These are phyloP conservation scores for Cryptosporidium bovis DNA, from an alignment of 169 alveolate species.

Conservation along the genomic window DNA sequence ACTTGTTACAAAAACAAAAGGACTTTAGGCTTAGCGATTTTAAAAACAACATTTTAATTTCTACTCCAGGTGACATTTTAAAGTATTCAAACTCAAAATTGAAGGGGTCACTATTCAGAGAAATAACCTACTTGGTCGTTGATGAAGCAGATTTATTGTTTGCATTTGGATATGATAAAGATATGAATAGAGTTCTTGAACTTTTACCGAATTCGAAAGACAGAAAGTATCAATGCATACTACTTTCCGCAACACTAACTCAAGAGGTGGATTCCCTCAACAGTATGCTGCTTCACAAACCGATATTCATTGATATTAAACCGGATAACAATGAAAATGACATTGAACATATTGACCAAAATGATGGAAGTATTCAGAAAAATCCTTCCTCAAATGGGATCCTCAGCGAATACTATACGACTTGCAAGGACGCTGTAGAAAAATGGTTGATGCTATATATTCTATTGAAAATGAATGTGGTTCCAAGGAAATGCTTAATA, in stretches of 20 bases:
- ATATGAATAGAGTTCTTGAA: conserved; percentile 30
- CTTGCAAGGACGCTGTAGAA: conserved; percentile 17
- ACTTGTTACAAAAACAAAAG: conserved; percentile 32
- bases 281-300: conserved; percentile 39
- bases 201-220: conserved; percentile 54
- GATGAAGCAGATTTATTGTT: conserved; percentile 71
- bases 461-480: conserved; percentile 58
- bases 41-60: conserved; percentile 14
- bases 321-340: conserved; percentile 16
- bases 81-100: neutral
- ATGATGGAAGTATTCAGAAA: neutral
- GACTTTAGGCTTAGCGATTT: neutral
- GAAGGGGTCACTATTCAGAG: conserved; percentile 4
- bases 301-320: conserved; percentile 18
- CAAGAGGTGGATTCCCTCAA: conserved; percentile 46
- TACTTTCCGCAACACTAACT: conserved; percentile 49
- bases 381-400: neutral
- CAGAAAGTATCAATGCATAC: conserved; percentile 66
- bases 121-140: conserved; percentile 23
- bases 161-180: conserved; percentile 73
- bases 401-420: conserved; percentile 30
- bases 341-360: neutral
- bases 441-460: conserved; percentile 67
- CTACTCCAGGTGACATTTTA: conserved; percentile 63
- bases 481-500: conserved; percentile 56